phyloP scores from a whole-genome alignment of 2,329 filamentous ascomycete genomes.

The Tolypocladium sp. region DNA sequence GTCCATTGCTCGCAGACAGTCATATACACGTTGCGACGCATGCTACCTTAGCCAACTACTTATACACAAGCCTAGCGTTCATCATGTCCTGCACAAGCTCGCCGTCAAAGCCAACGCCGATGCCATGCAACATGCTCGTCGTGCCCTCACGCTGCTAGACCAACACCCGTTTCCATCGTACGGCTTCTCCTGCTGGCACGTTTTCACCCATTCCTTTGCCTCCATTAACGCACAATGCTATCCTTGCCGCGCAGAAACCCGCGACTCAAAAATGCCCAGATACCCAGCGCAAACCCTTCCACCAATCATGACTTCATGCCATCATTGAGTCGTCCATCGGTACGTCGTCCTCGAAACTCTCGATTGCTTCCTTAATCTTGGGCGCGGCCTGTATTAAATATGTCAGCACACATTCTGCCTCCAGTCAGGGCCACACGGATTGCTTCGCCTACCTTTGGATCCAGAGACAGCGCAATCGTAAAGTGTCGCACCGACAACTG shows the following conservation, averaged over 20 bases:
- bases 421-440: neutral
- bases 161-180: neutral
- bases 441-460: constrained; percentile 68
- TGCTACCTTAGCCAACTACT: neutral
- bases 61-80: neutral
- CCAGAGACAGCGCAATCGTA: constrained; percentile 87
- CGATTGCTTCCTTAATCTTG: constrained; percentile 94
- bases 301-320: constrained; percentile 32
- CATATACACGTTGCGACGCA: neutral
- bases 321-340: constrained; percentile 60
- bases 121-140: constrained; percentile 24
- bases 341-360: constrained; percentile 75
- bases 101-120: constrained; percentile 13
- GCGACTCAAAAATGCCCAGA: neutral
- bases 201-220: neutral
- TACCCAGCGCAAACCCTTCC: constrained; percentile 2
- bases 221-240: constrained; percentile 7
- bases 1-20: neutral
- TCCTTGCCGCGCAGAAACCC: neutral
- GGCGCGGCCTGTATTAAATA: constrained; percentile 61
- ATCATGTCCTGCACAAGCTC: neutral
- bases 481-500: constrained; percentile 84
- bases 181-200: neutral
- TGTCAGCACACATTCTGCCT: neutral
- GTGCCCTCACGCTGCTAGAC: constrained; percentile 6